phyloP scores from a whole-genome alignment of 371 early-diverging fungal genomes.

The Basidiobolus meristosporus region DNA sequence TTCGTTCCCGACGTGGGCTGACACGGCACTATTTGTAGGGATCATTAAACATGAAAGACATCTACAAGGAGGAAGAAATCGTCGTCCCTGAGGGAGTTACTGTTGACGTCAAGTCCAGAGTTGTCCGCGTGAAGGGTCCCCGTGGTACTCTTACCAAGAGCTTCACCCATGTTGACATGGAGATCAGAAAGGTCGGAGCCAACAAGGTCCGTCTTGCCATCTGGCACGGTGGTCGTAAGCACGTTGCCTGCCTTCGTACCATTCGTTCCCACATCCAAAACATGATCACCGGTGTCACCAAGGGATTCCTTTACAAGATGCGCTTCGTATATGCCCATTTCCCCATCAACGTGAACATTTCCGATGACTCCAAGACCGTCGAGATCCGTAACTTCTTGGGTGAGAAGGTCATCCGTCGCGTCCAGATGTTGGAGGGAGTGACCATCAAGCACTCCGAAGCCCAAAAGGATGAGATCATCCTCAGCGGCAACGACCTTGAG shows the following conservation, averaged over 20 bases:
- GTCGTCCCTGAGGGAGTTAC: conserved; percentile 52
- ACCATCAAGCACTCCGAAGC: conserved; percentile 57
- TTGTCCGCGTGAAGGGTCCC: conserved; percentile 60
- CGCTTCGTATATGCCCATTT: conserved; percentile 99
- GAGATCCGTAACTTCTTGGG: conserved; percentile 99
- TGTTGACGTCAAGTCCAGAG: conserved; percentile 58
- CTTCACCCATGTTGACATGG: conserved; percentile 89
- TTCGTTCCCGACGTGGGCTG: too few relatives aligned
- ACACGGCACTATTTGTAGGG: too few relatives aligned
- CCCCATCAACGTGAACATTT: conserved; percentile 96
- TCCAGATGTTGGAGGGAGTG: conserved; percentile 87
- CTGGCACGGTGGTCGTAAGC: conserved; percentile 97
- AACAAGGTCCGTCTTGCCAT: conserved; percentile 66
- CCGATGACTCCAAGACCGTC: conserved; percentile 58
- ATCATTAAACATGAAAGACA: conserved; percentile 42
- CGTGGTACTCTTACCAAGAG: conserved; percentile 84
- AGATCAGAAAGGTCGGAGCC: conserved; percentile 46
- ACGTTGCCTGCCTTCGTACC: conserved; percentile 95
- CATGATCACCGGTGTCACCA: conserved; percentile 96
- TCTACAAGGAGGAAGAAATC: conserved; percentile 66
- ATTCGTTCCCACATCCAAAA: conserved; percentile 93
- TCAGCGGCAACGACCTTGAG: conserved; percentile 93
- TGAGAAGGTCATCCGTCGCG: conserved; percentile 85
- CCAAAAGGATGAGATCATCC: conserved; percentile 93
- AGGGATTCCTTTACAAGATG: conserved; percentile 98